A percentile compares a stretch with the other conserved stretches of the same genome.
phyloP scores from a whole-genome alignment of 129 eudicot genomes.

The Helichrysum umbraculigerum region DNA sequence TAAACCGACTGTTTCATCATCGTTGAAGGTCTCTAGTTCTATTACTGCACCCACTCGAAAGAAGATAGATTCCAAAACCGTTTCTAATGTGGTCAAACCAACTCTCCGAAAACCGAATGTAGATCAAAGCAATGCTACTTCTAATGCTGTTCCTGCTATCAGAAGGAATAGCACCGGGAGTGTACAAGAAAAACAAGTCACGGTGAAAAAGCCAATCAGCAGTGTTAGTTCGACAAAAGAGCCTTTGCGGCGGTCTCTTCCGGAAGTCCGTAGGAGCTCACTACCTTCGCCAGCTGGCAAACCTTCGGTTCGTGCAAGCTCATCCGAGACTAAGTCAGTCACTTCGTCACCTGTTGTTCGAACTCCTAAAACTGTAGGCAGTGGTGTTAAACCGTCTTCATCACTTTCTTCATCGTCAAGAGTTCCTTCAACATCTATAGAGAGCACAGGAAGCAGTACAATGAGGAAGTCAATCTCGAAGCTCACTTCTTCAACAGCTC shows the following conservation, averaged over 20 bases:
- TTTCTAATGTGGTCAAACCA: slow-evolving; percentile 34
- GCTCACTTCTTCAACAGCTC: slow-evolving; percentile 50
- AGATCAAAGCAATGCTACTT: slow-evolving; percentile 38
- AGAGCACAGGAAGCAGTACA: slow-evolving; percentile 60
- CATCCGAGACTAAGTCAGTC: slow-evolving; percentile 42
- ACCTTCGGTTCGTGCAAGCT: slow-evolving; percentile 38
- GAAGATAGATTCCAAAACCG: slow-evolving; percentile 49
- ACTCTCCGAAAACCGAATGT: slow-evolving; percentile 42
- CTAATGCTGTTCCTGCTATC: slow-evolving; percentile 48
- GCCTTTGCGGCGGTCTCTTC: slow-evolving; percentile 74
- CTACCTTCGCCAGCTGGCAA: slow-evolving; percentile 43
- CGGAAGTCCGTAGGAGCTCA: slow-evolving; percentile 61
- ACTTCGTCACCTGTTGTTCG: slow-evolving; percentile 57
- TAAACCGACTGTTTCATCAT: slow-evolving; percentile 41
- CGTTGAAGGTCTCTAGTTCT: slow-evolving; percentile 42
- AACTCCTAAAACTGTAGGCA: slow-evolving; percentile 41
- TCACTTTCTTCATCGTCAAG: slow-evolving; percentile 54
- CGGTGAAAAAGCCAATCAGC: slow-evolving; percentile 41
- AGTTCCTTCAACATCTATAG: slow-evolving; percentile 59
- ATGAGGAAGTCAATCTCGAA: slow-evolving; percentile 49
- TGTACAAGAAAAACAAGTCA: slow-evolving; percentile 53
- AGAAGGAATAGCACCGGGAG: slow-evolving; percentile 94
- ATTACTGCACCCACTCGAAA: slow-evolving; percentile 37
- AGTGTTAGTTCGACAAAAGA: slow-evolving; percentile 46
- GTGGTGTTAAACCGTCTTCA: slow-evolving; percentile 41